Base-by-base conservation (phyloP, 2,329 filamentous ascomycete species). In the Domatiomyces globalis region DNA sequence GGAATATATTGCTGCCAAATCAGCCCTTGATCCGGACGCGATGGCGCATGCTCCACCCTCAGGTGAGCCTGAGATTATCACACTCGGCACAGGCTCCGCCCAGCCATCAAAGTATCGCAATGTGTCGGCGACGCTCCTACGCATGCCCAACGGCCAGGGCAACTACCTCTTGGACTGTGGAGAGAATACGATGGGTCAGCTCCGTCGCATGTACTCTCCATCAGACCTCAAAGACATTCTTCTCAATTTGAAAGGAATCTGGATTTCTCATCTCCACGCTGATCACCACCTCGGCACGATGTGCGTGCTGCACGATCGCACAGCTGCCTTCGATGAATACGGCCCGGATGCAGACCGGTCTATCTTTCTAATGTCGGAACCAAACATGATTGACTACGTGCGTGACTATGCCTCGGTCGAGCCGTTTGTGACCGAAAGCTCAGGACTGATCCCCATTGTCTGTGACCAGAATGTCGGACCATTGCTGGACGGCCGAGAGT, bases 261-360 rank as follows among this genome's bases (percentile, higher is more conserved):
- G 87, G 80, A 92, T 98, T 68, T 94, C 87, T 66, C 92, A 98
- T 69, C 73, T 94, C 56, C 92, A 98, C 67, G 92, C 92, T 4
- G 92, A 98, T 69, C 92, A 98, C 68, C 92, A 96, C 63, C 77
- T 98, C 18, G 92, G 92, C 25, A 85, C 81, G 1, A 75, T 79
- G n/a, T 78, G 81, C 5, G 72, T 96, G n/a, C 79, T 96, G 62
- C 46, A 52, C 45, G 46, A 45, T 49, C 46, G 33, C 33, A n/a
- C 17, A 19, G 50, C 44, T 18, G 48, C 51, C 10, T 46, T 48
- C 22, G 33, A 52, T 25, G 48, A 53, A n/a, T 25, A 45, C 4
- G 45, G 22, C 15, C 54, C 54, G 10, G 20, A 12, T 10, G 27
- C 29, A 19, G 43, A 36, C 15, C 48, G 46, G 33, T 46, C 50